Conservation (phyloP, 257 asterid genomes). For the Nicotiana tomentosiformis region DNA sequence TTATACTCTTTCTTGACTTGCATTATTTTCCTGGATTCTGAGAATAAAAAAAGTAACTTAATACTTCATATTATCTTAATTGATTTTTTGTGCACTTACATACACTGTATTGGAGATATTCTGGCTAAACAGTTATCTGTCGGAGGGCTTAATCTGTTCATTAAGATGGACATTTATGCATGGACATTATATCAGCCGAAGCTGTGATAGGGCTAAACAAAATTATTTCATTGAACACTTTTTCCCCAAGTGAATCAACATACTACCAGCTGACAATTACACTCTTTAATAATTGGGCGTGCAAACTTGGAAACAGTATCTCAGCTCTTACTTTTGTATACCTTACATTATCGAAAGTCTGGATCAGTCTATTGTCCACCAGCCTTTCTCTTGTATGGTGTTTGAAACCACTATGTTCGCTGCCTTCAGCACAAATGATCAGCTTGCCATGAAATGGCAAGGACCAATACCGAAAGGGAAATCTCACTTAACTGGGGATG, state of each 20-base stretch:
- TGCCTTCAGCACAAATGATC: neutral
- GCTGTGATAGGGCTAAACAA: neutral
- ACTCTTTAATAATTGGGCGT: neutral
- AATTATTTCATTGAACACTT: neutral
- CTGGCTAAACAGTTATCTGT: neutral
- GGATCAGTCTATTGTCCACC: neutral
- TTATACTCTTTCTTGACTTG: neutral
- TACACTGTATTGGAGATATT: neutral
- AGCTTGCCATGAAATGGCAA: neutral
- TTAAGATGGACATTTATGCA: neutral
- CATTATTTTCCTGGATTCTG: neutral
- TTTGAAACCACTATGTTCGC: neutral
- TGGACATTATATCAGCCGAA: neutral
- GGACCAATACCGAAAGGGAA: neutral
- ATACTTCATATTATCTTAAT: neutral
- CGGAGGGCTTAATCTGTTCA: neutral
- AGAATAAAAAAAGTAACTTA: neutral
- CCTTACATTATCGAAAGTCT: neutral
- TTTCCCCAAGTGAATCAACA: neutral
- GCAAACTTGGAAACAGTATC: neutral
- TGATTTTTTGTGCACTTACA: neutral
- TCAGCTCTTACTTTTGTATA: neutral
- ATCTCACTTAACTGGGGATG: neutral
- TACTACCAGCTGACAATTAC: neutral
- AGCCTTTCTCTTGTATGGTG: neutral